Evolutionary conservation across 2,329 filamentous ascomycete species (phyloP), one percentile per base, ranked within the genome.

Genomic region (Hirsutella minnesotensis): DNA sequence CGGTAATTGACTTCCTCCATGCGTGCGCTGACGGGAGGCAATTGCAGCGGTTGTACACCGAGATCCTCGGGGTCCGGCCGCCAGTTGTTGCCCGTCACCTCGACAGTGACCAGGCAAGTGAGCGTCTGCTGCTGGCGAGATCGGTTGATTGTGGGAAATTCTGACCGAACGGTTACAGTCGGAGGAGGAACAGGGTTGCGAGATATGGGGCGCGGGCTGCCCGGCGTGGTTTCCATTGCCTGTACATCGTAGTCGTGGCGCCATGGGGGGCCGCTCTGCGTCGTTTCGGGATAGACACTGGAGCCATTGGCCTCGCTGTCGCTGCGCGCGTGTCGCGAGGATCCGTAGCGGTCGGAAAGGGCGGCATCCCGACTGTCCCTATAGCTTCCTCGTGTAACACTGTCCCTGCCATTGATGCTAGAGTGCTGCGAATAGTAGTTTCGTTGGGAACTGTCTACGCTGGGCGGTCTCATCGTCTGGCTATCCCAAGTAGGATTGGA

Each of bases 161-260:
- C 92, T 58, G 90, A 96, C 46, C 90, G 85, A 39, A 98, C 84
- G 1, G 86, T 94, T n/a, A 98, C 88, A 0, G 79, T 84, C 1
- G 92, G 92, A 5, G 88, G 70, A 1, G 92, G 89, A 45, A 96
- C 95, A 0, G 88, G 87, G 52, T 94, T 95, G 53, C 83, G 85
- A 9, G 79, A 73, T 18, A 83, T 73, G 5, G 73, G 65, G 31
- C 83, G 80, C 5, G 87, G 84, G 61, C 80, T 88, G 49, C 77
- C 76, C 16, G 94, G 72, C 29, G 81, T 83, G 0, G 86, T 86
- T 62, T 95, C 90, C 86, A 95, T 95, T 3, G 89, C 88, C 60
- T 96, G 90, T 15, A 95, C 78, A 57, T 96, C 92, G 56, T 95
- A 96, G 58, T 96, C 90, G 57, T 95, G 88, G 43, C 84, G 82